Percentiles rank a stretch among this genome's conserved stretches.
phyloP scores from a whole-genome alignment of 768 basidiomycete species.

The Porpolomopsis calyptriformis region DNA sequence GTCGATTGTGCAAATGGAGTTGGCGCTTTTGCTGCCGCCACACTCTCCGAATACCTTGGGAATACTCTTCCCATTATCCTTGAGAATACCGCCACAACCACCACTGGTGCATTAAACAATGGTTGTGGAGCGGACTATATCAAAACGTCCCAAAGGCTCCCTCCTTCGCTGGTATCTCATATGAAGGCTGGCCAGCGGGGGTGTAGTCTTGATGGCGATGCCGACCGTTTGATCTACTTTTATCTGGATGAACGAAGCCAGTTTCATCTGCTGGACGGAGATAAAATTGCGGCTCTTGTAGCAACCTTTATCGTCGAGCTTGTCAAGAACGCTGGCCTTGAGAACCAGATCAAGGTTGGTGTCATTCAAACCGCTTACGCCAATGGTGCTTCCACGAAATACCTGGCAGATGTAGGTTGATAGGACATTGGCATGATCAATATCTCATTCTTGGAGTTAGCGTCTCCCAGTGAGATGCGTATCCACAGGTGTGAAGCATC shows the following conservation, averaged over 20 bases:
- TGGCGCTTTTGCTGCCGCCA: conserved; percentile 62
- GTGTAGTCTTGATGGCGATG: conserved; percentile 95
- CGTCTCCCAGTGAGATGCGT: conserved; percentile 92
- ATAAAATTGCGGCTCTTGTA: conserved; percentile 93
- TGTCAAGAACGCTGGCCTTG: conserved; percentile 75
- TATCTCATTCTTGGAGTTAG: conserved; percentile 28
- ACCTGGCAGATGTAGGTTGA: conserved; percentile 60
- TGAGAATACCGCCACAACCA: conserved; percentile 56
- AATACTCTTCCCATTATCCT: conserved; percentile 51
- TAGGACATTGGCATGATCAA: background rate
- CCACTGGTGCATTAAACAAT: conserved; percentile 68
- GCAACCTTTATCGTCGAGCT: conserved; percentile 89
- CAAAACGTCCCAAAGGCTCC: conserved; percentile 83
- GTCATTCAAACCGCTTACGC: conserved; percentile 99
- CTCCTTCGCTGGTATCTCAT: conserved; percentile 57
- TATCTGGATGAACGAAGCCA: conserved; percentile 68
- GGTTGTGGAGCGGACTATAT: conserved; percentile 94
- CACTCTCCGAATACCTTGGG: conserved; percentile 50
- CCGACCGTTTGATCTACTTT: conserved; percentile 93
- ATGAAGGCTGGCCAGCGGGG: conserved; percentile 68
- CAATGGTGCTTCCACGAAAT: conserved; percentile 93
- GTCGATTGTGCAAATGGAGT: conserved; percentile 99
- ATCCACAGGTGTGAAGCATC: conserved; percentile 92
- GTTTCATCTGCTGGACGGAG: conserved; percentile 93
- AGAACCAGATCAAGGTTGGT: conserved; percentile 70